Evolutionary conservation across 495 filamentous ascomycete genomes (phyloP), one percentile per base, ranked within the genome.

Genomic region (Tuber aestivum): DNA sequence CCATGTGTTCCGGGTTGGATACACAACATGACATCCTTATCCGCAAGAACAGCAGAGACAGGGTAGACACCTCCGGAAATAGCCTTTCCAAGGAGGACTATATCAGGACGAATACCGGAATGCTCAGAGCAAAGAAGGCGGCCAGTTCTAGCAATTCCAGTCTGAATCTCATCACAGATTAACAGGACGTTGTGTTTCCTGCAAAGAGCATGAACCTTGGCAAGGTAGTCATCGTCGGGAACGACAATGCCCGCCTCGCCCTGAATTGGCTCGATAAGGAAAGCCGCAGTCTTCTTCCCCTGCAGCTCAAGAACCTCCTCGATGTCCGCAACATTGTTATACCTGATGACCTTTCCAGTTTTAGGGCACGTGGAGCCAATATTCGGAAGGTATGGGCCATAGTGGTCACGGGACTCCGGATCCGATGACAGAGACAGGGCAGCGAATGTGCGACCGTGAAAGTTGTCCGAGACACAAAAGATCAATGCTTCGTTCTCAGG

Each of bases 111-210:
- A 86, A 99, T 92, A 75, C 91, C 92, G 72, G 93, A 91, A 94
- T 96, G 97, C 84, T 98, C 91, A 81, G 91, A 91, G 87, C 95
- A 98, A 40, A 99, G 88, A 84, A 99, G 90, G 80, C 91, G 91
- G 38, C 95, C 95, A 21, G 96, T 98, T 73, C 95, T 90, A 72
- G 94, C 96, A 85, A 99, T 97, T 79, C 81, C 89, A 38, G 96
- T 99, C 85, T 99, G 95, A 82, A 99, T 97, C 89, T 99, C 95
- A 83, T 99, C 95, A 83, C 93, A 97, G 83, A 99, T 97, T 78
- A 99, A 83, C 45, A 99, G 89, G 37, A 94, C 93, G 79, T 97
- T 96, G 87, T 98, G 89, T 85, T 95, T 91, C 84, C 93, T 92
- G 87, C 95, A 99, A 35, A 98, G 89, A 32, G 88, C 91, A 44